Conservation (phyloP, 2,329 filamentous ascomycete genomes). For the Byssoonygena ceratinophila region DNA sequence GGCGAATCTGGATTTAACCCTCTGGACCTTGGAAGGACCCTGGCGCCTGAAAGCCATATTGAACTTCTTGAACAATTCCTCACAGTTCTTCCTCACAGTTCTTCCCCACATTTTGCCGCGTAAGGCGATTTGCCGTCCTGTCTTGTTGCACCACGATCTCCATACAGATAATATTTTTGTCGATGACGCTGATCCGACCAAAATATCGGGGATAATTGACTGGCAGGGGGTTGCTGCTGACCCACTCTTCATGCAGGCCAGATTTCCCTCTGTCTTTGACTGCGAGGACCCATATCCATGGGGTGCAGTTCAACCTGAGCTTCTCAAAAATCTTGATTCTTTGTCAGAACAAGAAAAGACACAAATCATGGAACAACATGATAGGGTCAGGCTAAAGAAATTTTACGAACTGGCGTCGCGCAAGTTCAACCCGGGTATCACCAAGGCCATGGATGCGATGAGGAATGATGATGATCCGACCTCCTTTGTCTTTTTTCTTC, state of each 20-base stretch:
- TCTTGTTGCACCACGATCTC: constrained; percentile 20
- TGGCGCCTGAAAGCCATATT: too few species aligned
- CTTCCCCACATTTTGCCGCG: too few species aligned
- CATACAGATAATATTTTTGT: constrained; percentile 30
- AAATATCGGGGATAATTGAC: constrained; percentile 23
- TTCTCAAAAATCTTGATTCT: constrained; percentile 21
- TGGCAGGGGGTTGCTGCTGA: constrained; percentile 22
- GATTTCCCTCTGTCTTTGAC: constrained; percentile 21
- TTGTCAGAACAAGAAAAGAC: constrained; percentile 16
- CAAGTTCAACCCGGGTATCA: constrained; percentile 20
- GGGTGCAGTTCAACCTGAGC: constrained; percentile 21
- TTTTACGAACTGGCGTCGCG: constrained; percentile 21
- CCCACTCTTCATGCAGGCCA: constrained; percentile 23
- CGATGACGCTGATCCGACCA: constrained; percentile 20
- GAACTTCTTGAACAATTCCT: too few species aligned
- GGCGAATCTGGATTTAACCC: too few species aligned
- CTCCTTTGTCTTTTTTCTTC: constrained; percentile 20
- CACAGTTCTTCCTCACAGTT: too few species aligned
- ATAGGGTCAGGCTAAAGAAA: constrained; percentile 18
- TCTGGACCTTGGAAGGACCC: too few species aligned
- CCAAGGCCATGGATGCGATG: constrained; percentile 19
- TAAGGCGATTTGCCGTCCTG: too few species aligned
- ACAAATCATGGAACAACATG: constrained; percentile 4
- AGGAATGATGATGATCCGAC: constrained; percentile 19
- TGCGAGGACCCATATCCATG: constrained; percentile 21